These are phyloP conservation scores for Penicillium verrucosum DNA, from an alignment of 2,329 filamentous ascomycete species.

Conservation along the genomic window DNA sequence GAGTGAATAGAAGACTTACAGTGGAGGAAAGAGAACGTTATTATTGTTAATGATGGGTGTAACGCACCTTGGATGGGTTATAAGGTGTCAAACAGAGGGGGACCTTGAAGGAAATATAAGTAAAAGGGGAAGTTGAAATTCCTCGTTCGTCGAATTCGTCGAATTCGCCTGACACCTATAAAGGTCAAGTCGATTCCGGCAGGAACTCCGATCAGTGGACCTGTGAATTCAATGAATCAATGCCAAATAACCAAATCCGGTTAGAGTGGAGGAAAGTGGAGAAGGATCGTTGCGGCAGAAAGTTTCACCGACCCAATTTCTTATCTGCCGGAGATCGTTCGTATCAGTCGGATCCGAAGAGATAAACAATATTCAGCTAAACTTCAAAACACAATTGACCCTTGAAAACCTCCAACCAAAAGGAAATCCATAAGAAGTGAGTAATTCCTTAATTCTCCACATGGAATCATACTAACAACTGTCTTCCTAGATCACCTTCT, in stretches of 20 bases:
- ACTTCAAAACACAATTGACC: not conserved
- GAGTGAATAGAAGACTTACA: not conserved
- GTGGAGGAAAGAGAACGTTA: not conserved
- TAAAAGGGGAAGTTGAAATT: not conserved
- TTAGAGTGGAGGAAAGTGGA: not conserved
- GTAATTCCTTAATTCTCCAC: not conserved
- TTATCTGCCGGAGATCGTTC: not conserved
- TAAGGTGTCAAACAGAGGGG: not conserved
- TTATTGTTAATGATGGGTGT: not conserved
- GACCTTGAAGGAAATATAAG: not conserved
- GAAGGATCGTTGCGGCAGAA: not conserved
- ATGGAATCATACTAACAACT: not conserved
- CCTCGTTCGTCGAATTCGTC: not conserved
- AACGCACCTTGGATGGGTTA: not conserved
- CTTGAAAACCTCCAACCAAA: not conserved
- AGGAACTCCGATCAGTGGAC: not conserved
- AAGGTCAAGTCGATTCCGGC: not conserved
- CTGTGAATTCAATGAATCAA: not conserved
- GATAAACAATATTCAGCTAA: not conserved
- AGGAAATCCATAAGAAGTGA: not conserved
- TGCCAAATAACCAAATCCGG: not conserved
- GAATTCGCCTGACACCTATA: not conserved
- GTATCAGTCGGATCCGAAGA: slow-evolving; percentile 2
- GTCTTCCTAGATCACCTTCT: not conserved
- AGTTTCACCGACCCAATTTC: not conserved